Evolutionary conservation across 345 rosid genomes (phyloP), one percentile per base, ranked within the genome.

Genomic region (Anacardium occidentale): DNA sequence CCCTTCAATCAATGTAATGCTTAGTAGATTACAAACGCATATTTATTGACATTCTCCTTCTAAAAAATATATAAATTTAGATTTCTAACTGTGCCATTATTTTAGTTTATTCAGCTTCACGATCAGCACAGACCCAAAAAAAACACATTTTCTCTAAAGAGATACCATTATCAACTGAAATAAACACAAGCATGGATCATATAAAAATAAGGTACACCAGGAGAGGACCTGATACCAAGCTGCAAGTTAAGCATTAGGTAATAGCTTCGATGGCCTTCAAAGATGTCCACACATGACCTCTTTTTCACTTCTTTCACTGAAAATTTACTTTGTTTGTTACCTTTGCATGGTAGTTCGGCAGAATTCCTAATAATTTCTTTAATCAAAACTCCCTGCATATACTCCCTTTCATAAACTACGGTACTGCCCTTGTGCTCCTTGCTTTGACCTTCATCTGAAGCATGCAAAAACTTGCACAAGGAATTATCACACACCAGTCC

Each of bases 181-280:
- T 17, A 57, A 45, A 40, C 18, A 37, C 9, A 68, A 53, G 50
- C 10, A 13, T 20, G 26, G 32, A 44, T 24, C 5, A 37, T 9
- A 7, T 1, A 37, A 40, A 2, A 32, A 40, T 40, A 25, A 21
- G 64, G 18, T 29, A 10, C 1, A 32, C 29, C 10, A 18, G 7
- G 32, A 10, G 62, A 15, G 60, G 64, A 53, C 97, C 97, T 91
- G 85, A 93, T 93, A 70, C 98, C 98, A 71, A 92, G 93, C 84
- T 94, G 98, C 84, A 94, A 85, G 82, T 89, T 92, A 34, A 92
- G 91, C 97, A 85, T 92, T 53, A 92, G 80, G 78, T 80, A 86
- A 76, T 87, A 79, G 82, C 89, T 89, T 72, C 81, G 85, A 50
- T 76, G 75, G 62, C 88, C 82, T 47, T 70, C 78, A 17, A 88